phyloP scores from a whole-genome alignment of 495 filamentous ascomycete species.

The Aspergillus cavernicola region DNA sequence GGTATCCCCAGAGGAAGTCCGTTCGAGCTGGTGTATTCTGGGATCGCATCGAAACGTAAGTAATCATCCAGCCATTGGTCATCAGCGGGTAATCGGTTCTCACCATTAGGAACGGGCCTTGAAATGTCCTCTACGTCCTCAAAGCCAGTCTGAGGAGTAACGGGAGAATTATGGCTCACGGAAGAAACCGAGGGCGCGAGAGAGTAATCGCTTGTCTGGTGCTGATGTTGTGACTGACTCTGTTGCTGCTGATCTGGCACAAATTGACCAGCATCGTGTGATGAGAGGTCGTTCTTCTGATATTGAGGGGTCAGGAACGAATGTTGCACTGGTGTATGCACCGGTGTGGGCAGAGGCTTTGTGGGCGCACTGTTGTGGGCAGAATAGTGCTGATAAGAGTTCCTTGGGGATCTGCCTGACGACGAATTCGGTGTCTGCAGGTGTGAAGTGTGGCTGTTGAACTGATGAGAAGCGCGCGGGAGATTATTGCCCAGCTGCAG shows the following conservation, averaged over 20 bases:
- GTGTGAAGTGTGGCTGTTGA: conserved; percentile 23
- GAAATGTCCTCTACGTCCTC: conserved; percentile 52
- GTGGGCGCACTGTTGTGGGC: conserved; percentile 13
- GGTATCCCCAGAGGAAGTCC: conserved; percentile 52
- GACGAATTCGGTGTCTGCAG: conserved; percentile 33
- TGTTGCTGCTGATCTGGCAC: conserved; percentile 50
- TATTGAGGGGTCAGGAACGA: conserved; percentile 43
- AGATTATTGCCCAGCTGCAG: conserved; percentile 37
- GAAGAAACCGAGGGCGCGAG: conserved; percentile 53
- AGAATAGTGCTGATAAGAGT: conserved; percentile 32
- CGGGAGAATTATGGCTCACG: conserved; percentile 52
- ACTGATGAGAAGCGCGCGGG: conserved; percentile 12
- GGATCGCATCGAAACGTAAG: conserved; percentile 54
- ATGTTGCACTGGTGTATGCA: conserved; percentile 43
- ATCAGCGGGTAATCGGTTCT: conserved; percentile 42
- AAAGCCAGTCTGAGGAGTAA: conserved; percentile 52
- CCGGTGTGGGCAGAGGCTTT: conserved; percentile 48
- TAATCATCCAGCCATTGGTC: conserved; percentile 57
- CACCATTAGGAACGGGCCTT: conserved; percentile 47
- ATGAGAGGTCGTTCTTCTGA: conserved; percentile 43
- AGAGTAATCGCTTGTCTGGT: conserved; percentile 41
- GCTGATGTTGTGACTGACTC: conserved; percentile 23
- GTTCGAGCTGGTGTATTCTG: conserved; percentile 38
- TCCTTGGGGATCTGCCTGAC: conserved; percentile 31
- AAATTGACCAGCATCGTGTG: conserved; percentile 45